Percentiles rank a stretch among this genome's conserved stretches.
phyloP scores from a whole-genome alignment of 768 basidiomycete genomes.

The Rhizopogon vesiculosus region DNA sequence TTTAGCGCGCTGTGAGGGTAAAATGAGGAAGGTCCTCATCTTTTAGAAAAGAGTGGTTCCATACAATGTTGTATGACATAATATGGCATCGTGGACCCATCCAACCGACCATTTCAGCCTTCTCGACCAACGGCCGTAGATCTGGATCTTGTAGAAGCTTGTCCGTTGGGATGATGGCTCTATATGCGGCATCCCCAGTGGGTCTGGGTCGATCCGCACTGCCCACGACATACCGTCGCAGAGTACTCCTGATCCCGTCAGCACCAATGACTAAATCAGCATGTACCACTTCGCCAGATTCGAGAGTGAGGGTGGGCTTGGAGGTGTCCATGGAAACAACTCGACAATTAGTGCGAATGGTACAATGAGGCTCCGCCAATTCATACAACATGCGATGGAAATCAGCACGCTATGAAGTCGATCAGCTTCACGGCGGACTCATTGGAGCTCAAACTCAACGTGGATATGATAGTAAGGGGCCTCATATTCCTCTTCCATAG shows the following conservation, averaged over 20 bases:
- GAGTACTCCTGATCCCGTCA: conserved; percentile 48
- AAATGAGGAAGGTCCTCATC: neutral
- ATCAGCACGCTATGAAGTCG: conserved; percentile 35
- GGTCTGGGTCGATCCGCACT: conserved; percentile 39
- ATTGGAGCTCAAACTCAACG: conserved; percentile 13
- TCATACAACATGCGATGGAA: conserved; percentile 35
- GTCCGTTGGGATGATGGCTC: conserved; percentile 45
- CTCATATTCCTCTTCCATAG: conserved; percentile 27
- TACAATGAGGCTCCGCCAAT: conserved; percentile 32
- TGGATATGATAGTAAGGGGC: conserved; percentile 33
- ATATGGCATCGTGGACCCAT: conserved; percentile 48
- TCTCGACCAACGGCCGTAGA: conserved; percentile 44
- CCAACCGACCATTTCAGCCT: conserved; percentile 52
- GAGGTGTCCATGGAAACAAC: conserved; percentile 32
- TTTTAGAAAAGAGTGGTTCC: conserved; percentile 6
- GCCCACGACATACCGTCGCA: conserved; percentile 47
- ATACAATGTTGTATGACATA: conserved; percentile 41
- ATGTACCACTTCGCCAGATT: conserved; percentile 36
- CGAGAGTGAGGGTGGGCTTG: conserved; percentile 31
- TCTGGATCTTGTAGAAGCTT: conserved; percentile 47
- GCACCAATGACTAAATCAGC: conserved; percentile 46
- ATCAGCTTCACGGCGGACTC: neutral
- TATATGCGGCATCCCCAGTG: conserved; percentile 63
- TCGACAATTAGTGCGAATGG: conserved; percentile 30
- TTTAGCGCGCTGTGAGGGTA: conserved; percentile 23